phyloP scores from a whole-genome alignment of 441 rosid species.

The Adansonia madagascariensis region DNA sequence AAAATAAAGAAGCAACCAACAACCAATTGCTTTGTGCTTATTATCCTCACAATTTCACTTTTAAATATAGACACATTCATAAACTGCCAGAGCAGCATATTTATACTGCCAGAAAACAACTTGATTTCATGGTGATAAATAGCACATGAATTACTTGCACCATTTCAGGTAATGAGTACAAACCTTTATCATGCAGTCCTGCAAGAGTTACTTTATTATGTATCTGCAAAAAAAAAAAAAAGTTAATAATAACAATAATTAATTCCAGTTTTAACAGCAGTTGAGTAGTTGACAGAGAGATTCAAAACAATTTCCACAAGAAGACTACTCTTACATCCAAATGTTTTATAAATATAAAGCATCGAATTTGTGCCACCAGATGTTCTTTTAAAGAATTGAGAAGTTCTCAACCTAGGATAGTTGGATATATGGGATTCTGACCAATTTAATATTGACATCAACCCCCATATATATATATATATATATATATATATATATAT shows the following conservation, averaged over 20 bases:
- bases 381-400: background rate
- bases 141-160: background rate
- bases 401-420: slow-evolving; percentile 12
- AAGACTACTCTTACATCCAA: background rate
- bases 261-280: background rate
- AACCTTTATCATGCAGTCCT: slow-evolving; percentile 95
- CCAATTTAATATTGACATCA: background rate
- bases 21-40: slow-evolving; percentile 4
- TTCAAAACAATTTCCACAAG: background rate
- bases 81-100: slow-evolving; percentile 9
- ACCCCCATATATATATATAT: too few relatives aligned
- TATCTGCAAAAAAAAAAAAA: slow-evolving; percentile 58
- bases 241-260: background rate
- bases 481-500: background rate
- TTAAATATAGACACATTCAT: background rate
- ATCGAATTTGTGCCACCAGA: background rate
- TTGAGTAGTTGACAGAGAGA: background rate
- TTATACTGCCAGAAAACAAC: slow-evolving; percentile 13
- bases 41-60: background rate
- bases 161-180: slow-evolving; percentile 32
- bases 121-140: background rate
- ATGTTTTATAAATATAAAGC: background rate
- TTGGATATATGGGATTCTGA: background rate
- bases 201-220: slow-evolving; percentile 64
- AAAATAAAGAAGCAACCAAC: slow-evolving; percentile 21